Conservation (phyloP, 257 asterid genomes). For the Gentiana dahurica region DNA sequence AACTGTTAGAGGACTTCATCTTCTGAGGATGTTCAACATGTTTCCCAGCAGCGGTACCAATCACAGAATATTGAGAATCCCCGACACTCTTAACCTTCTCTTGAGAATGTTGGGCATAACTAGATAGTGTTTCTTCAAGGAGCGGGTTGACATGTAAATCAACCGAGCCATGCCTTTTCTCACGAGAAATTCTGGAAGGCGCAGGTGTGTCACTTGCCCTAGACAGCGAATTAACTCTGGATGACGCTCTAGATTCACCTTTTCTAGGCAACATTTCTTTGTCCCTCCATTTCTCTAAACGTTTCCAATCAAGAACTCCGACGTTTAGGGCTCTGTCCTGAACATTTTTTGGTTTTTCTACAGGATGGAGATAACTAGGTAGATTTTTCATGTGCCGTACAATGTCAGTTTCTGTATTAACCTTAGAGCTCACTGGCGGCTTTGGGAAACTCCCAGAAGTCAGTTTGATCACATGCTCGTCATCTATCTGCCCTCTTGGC, state of each 20-base stretch:
- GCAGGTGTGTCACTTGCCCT: conserved; percentile 31
- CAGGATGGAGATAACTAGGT: conserved; percentile 71
- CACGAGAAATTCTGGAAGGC: conserved; percentile 9
- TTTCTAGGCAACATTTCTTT: conserved; percentile 57
- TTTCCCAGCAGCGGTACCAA: conserved; percentile 26
- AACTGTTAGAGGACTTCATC: conserved; percentile 16
- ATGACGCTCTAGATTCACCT: conserved; percentile 30
- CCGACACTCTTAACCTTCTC: conserved; percentile 30
- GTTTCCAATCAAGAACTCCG: conserved; percentile 94
- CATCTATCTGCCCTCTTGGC: conserved; percentile 16
- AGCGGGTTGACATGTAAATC: conserved; percentile 19
- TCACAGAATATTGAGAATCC: conserved; percentile 22
- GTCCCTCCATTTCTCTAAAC: conserved; percentile 79
- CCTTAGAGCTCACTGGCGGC: conserved; percentile 14
- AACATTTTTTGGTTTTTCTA: conserved; percentile 43
- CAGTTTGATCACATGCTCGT: conserved; percentile 20
- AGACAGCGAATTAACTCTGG: conserved; percentile 21
- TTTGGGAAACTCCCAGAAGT: conserved; percentile 26
- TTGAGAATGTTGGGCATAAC: conserved; percentile 15
- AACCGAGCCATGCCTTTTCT: conserved; percentile 24
- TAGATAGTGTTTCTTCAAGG: conserved; percentile 18
- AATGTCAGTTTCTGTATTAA: conserved; percentile 56
- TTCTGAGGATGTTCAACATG: conserved; percentile 21
- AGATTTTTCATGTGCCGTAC: conserved; percentile 86
- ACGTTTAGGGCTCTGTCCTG: conserved; percentile 82